Evolutionary conservation across 1,139 yeast species (phyloP).

Genomic region (Candida frijolesensis): DNA sequence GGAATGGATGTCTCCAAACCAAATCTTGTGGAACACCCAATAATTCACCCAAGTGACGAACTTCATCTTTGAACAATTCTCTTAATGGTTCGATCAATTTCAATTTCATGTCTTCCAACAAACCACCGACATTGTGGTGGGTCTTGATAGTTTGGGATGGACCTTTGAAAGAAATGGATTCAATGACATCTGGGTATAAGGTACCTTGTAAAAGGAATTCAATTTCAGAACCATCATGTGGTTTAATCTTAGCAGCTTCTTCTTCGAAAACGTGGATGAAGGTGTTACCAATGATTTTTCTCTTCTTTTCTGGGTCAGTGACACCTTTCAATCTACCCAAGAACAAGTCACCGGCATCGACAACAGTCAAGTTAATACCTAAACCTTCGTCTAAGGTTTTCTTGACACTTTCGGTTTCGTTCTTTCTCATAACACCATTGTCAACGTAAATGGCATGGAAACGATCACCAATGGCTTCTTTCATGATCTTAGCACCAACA

Average conservation of each 20-base stretch:
- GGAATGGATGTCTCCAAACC: conserved; percentile 99
- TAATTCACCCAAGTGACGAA: conserved; percentile 91
- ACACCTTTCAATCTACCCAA: conserved; percentile 85
- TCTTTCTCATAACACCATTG: conserved; percentile 94
- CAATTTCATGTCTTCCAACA: conserved; percentile 95
- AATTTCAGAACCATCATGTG: conserved; percentile 85
- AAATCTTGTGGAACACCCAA: conserved; percentile 95
- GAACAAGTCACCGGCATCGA: conserved; percentile 92
- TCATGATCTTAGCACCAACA: conserved; percentile 97
- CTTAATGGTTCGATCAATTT: conserved; percentile 97
- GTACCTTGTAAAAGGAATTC: conserved; percentile 97
- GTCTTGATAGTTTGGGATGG: conserved; percentile 98
- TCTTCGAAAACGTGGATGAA: conserved; percentile 96
- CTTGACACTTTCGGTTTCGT: conserved; percentile 88
- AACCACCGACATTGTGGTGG: conserved; percentile 98
- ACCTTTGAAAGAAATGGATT: conserved; percentile 97
- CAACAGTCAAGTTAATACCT: conserved; percentile 91
- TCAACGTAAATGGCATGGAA: conserved; percentile 98
- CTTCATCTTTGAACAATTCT: conserved; percentile 98
- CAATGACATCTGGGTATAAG: conserved; percentile 97
- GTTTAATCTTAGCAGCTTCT: conserved; percentile 90
- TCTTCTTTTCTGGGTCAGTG: conserved; percentile 98
- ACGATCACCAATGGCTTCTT: conserved; percentile 97
- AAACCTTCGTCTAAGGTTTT: conserved; percentile 88
- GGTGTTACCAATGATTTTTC: conserved; percentile 98